These are phyloP conservation scores for Ophiosphaerella narmari DNA, from an alignment of 2,329 filamentous ascomycete species.

Conservation along the genomic window DNA sequence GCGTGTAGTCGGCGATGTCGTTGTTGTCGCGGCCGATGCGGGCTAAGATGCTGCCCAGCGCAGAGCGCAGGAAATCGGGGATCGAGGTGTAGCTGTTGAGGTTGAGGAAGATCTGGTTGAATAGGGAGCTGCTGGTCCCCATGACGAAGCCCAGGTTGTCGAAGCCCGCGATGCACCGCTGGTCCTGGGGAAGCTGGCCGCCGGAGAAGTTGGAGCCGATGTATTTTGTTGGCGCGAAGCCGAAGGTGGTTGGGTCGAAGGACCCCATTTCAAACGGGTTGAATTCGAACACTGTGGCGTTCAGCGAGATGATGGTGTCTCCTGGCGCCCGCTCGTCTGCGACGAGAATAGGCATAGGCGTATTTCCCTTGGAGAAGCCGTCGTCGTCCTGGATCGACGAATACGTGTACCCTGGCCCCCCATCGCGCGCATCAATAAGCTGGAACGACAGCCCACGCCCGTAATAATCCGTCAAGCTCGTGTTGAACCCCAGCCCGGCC, in stretches of 20 bases:
- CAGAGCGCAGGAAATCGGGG: conserved; percentile 56
- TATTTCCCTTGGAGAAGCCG: conserved; percentile 65
- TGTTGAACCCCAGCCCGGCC: conserved; percentile 65
- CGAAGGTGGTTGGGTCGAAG: conserved; percentile 73
- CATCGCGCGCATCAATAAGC: conserved; percentile 74
- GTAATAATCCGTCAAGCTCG: conserved; percentile 85
- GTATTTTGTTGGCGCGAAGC: conserved; percentile 72
- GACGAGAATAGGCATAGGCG: conserved; percentile 75
- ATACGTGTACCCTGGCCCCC: conserved; percentile 78
- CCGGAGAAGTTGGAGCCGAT: conserved; percentile 73
- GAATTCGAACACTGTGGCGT: conserved; percentile 77
- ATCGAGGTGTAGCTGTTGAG: conserved; percentile 61
- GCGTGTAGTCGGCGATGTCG: conserved; percentile 74
- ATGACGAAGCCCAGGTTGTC: conserved; percentile 84
- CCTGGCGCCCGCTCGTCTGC: conserved; percentile 69
- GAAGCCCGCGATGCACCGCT: conserved; percentile 74
- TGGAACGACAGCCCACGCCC: conserved; percentile 85
- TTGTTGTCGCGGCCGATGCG: conserved; percentile 63
- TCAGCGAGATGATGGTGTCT: conserved; percentile 65
- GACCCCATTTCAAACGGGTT: conserved; percentile 80
- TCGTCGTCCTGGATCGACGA: conserved; percentile 72
- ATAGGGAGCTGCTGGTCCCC: conserved; percentile 83
- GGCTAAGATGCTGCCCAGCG: conserved; percentile 58
- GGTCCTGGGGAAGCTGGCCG: conserved; percentile 61
- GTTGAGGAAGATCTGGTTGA: conserved; percentile 75